These are phyloP conservation scores for Populus tremula DNA, from an alignment of 345 rosid genomes.

Conservation along the genomic window DNA sequence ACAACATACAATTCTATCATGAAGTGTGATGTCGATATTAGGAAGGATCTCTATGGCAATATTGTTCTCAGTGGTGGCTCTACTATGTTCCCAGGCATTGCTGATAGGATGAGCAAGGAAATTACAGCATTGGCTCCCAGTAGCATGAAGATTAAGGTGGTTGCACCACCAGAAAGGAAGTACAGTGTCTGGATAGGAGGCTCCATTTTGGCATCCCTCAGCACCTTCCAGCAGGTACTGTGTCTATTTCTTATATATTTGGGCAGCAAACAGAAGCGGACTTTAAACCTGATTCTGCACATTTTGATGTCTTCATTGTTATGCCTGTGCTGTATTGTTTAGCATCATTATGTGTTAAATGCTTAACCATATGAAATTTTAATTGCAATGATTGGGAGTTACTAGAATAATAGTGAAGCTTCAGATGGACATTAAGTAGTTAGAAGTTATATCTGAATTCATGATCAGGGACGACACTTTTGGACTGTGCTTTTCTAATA, in stretches of 20 bases:
- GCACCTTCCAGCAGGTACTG: constrained; percentile 64
- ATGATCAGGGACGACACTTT: not conserved
- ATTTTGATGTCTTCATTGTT: not conserved
- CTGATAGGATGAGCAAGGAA: constrained; percentile 78
- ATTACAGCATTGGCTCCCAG: constrained; percentile 64
- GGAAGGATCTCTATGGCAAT: constrained; percentile 57
- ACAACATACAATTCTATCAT: constrained; percentile 59
- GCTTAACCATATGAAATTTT: not conserved
- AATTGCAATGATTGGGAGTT: not conserved
- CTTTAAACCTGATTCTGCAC: not conserved
- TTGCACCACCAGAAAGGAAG: constrained; percentile 61
- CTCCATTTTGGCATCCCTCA: constrained; percentile 55
- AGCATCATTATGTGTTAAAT: not conserved
- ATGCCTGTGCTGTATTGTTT: not conserved
- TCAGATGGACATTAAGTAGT: not conserved
- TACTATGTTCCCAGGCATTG: constrained; percentile 71
- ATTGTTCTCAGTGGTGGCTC: constrained; percentile 66
- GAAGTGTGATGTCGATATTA: constrained; percentile 65
- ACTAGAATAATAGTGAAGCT: not conserved
- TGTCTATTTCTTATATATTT: not conserved
- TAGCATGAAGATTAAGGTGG: constrained; percentile 62
- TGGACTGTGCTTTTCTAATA: not conserved
- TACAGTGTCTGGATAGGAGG: constrained; percentile 68
- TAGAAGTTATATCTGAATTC: not conserved
- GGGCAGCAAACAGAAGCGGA: not conserved